A percentile compares a stretch with the other conserved stretches of the same genome.
These are phyloP conservation scores for Crucihimalaya himalaica DNA, from an alignment of 345 rosid genomes.

Conservation along the genomic window DNA sequence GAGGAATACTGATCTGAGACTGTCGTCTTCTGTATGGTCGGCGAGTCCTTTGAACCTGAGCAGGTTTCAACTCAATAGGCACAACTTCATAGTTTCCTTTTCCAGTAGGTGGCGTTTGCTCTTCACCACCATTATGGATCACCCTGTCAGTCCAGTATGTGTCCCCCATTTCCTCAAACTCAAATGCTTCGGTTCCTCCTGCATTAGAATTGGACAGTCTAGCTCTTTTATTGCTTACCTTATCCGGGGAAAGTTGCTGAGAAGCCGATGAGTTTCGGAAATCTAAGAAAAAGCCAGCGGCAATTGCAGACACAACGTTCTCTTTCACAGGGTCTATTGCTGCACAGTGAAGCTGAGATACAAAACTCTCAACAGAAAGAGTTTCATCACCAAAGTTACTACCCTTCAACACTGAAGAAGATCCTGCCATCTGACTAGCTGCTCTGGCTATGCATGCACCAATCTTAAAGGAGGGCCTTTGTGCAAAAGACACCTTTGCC, in stretches of 20 bases:
- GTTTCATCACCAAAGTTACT: conserved; percentile 54
- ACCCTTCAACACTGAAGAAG: conserved; percentile 60
- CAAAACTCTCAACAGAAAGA: conserved; percentile 62
- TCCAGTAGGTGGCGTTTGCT: conserved; percentile 55
- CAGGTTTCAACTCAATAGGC: conserved; percentile 58
- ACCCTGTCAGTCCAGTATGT: conserved; percentile 93
- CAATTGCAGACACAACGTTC: conserved; percentile 47
- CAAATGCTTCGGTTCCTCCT: conserved; percentile 73
- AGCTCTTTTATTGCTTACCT: conserved; percentile 51
- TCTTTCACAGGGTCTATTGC: conserved; percentile 67
- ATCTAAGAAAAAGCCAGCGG: conserved; percentile 68
- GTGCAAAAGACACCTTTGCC: conserved; percentile 57
- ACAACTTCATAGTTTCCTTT: conserved; percentile 55
- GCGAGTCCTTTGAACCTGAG: conserved; percentile 51
- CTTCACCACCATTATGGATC: conserved; percentile 82
- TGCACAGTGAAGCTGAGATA: conserved; percentile 62
- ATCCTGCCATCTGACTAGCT: conserved; percentile 87
- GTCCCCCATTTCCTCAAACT: conserved; percentile 90
- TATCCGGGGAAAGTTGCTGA: conserved; percentile 44
- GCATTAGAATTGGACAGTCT: conserved; percentile 40
- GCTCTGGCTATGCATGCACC: conserved; percentile 91
- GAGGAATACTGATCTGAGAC: conserved; percentile 47
- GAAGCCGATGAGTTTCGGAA: conserved; percentile 62
- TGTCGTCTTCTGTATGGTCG: conserved; percentile 64
- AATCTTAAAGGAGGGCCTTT: conserved; percentile 87